Percentiles rank a stretch among this genome's conserved stretches.
These are phyloP conservation scores for Clarkia xantiana DNA, from an alignment of 345 rosid genomes.

Conservation along the genomic window DNA sequence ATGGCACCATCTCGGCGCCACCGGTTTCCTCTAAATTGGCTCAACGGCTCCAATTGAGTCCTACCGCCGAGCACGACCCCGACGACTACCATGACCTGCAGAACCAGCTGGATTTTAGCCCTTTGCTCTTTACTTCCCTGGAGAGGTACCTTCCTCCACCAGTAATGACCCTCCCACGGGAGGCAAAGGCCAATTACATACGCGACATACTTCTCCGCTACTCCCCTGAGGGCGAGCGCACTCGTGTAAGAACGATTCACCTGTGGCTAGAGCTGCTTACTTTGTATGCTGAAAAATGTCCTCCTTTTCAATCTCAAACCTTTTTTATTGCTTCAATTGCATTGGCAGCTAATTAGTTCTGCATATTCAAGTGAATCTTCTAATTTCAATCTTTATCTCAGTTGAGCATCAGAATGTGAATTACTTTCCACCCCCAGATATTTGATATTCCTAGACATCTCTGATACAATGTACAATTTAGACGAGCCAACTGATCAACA, in stretches of 20 bases:
- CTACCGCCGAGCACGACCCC: conserved; percentile 51
- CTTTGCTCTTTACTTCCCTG: conserved; percentile 63
- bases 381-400: no score
- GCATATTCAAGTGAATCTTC: no score
- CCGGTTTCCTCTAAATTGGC: conserved; percentile 7
- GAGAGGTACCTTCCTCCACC: conserved; percentile 63
- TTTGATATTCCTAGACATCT: no score
- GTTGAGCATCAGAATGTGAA: no score
- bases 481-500: no score
- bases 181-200: conserved; percentile 49
- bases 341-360: no score
- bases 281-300: no score
- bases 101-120: conserved; percentile 40
- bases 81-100: conserved; percentile 68
- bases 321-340: no score
- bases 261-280: no score
- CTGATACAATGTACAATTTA: no score
- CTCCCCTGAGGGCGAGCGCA: conserved; percentile 60
- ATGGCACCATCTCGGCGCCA: conserved; percentile 19
- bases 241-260: conserved; percentile 28
- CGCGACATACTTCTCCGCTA: conserved; percentile 54
- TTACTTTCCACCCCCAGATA: no score
- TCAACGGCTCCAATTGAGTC: conserved; percentile 44
- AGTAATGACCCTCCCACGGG: conserved; percentile 36
- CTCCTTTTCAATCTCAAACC: no score